Evolutionary conservation across 2,329 filamentous ascomycete species (phyloP).

Genomic region (Tolypocladium guangdongense): DNA sequence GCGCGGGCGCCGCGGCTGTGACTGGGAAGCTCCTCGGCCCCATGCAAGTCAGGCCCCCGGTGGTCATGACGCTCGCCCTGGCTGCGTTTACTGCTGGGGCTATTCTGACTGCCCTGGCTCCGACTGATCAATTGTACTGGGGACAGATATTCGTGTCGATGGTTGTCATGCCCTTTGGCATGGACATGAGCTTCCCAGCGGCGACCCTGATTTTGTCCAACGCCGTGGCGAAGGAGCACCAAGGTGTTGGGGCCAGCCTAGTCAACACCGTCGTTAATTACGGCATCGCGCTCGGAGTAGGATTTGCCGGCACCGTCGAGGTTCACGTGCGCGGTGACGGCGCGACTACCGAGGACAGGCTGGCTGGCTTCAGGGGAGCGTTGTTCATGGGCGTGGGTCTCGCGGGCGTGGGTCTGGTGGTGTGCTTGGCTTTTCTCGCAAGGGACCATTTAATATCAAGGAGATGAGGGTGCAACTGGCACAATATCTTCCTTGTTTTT

Average conservation of each 20-base stretch:
- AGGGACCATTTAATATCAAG: neutral
- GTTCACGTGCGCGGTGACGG: constrained; percentile 19
- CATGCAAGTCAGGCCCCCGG: constrained; percentile 19
- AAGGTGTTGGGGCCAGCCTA: constrained; percentile 38
- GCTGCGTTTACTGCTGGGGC: constrained; percentile 31
- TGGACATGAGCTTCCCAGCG: constrained; percentile 58
- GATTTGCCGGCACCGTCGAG: constrained; percentile 55
- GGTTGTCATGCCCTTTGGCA: constrained; percentile 48
- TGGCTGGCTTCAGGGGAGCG: constrained; percentile 9
- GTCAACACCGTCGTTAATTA: constrained; percentile 60
- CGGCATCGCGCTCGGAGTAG: constrained; percentile 53
- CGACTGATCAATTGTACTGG: constrained; percentile 52
- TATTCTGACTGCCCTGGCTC: constrained; percentile 33
- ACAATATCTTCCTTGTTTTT: no score
- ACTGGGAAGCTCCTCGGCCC: constrained; percentile 31
- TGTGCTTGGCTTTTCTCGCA: constrained; percentile 1
- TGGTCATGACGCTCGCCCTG: constrained; percentile 34
- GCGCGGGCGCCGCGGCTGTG: constrained; percentile 32
- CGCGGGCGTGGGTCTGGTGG: constrained; percentile 10
- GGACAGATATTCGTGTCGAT: constrained; percentile 47
- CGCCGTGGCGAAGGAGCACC: constrained; percentile 31
- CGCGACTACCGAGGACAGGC: constrained; percentile 2
- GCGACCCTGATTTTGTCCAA: constrained; percentile 50
- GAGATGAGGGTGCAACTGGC: neutral
- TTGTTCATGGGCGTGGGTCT: constrained; percentile 28